phyloP scores from a whole-genome alignment of 2,329 filamentous ascomycete species.

The Fusarium sp. region DNA sequence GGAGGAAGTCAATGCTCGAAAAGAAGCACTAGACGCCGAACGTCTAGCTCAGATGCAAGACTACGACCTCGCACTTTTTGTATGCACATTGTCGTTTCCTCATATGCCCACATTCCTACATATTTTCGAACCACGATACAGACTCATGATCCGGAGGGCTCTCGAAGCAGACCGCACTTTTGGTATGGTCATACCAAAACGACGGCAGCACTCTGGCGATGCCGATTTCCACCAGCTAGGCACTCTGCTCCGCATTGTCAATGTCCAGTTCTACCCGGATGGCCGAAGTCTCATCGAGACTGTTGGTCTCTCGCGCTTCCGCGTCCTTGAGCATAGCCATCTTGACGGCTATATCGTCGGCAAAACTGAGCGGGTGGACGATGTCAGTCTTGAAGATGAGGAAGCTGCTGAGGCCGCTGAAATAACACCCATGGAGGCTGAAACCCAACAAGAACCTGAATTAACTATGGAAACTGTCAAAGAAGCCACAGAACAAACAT shows the following conservation, averaged over 20 bases:
- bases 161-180: conserved; percentile 82
- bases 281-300: conserved; percentile 87
- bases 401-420: conserved; percentile 81
- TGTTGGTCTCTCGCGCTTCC: conserved; percentile 81
- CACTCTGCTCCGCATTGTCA: conserved; percentile 81
- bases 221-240: conserved; percentile 77
- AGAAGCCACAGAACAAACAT: conserved; percentile 4
- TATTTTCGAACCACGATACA: conserved; percentile 92
- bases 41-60: conserved; percentile 68
- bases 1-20: conserved; percentile 71
- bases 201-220: conserved; percentile 55
- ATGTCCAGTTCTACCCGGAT: conserved; percentile 79
- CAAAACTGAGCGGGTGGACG: conserved; percentile 81
- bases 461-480: conserved; percentile 9
- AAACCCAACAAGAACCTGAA: background rate
- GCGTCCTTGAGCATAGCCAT: conserved; percentile 72
- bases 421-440: conserved; percentile 40
- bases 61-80: conserved; percentile 78
- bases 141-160: conserved; percentile 86
- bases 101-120: conserved; percentile 87
- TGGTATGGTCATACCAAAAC: conserved; percentile 84
- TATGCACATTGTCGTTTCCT: conserved; percentile 86
- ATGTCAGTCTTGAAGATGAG: conserved; percentile 85
- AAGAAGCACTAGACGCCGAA: conserved; percentile 68
- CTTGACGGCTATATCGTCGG: conserved; percentile 84